A percentile compares a stretch with the other conserved stretches of the same genome.
Conservation (phyloP, 306 rosid genomes). For the Acacia confusa region DNA sequence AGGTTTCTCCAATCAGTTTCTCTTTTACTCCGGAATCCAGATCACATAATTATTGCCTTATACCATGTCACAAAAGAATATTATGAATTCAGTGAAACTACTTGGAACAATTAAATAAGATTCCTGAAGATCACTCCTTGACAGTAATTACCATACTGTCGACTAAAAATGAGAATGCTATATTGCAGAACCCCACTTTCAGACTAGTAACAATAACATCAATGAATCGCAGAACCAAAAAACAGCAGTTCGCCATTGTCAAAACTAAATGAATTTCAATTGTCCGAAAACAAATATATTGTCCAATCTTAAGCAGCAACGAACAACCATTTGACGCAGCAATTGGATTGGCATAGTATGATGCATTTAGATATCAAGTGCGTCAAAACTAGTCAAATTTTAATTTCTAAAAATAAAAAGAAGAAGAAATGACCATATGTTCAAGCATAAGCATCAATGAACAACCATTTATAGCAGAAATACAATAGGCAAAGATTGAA, state of each 20-base stretch:
- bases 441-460: background rate
- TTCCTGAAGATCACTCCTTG: background rate
- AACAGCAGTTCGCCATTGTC: background rate
- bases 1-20: background rate
- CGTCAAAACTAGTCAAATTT: background rate
- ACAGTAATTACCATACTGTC: background rate
- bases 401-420: background rate
- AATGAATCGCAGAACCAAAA: background rate
- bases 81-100: background rate
- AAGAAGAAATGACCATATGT: background rate
- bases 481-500: background rate
- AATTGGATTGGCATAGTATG: background rate
- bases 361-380: background rate
- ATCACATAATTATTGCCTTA: background rate
- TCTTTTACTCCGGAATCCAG: background rate
- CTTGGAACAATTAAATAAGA: background rate
- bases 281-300: background rate
- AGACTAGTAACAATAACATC: background rate
- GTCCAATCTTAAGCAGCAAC: background rate
- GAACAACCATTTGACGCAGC: background rate
- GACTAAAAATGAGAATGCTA: background rate
- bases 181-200: background rate
- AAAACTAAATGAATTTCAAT: background rate
- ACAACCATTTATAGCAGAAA: constrained; percentile 2
- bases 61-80: background rate